A percentile compares a stretch with the other conserved stretches of the same genome.
Evolutionary conservation across 495 filamentous ascomycete species (phyloP).

Genomic region (Xylona heveae): DNA sequence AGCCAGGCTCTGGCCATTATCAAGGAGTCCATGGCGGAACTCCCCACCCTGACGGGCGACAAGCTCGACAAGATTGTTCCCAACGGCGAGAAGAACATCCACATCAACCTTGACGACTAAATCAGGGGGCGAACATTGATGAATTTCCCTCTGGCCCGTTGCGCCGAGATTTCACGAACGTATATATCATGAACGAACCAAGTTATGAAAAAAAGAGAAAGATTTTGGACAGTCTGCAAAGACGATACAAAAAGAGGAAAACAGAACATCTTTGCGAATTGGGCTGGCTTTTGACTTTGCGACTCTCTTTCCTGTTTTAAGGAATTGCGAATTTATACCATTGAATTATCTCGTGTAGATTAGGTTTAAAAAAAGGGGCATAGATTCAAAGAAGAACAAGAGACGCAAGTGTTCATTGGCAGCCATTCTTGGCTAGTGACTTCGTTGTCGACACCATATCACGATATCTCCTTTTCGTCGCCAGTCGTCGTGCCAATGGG

Average conservation of each 20-base stretch:
- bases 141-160: neutral
- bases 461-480: slow-evolving; percentile 68
- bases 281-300: no score
- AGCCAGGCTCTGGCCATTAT: slow-evolving; percentile 27
- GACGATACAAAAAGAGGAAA: no score
- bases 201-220: no score
- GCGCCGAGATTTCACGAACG: neutral
- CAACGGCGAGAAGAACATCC: slow-evolving; percentile 26
- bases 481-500: slow-evolving; percentile 70
- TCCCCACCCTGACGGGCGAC: slow-evolving; percentile 25
- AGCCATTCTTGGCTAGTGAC: no score
- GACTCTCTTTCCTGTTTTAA: no score
- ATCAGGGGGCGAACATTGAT: neutral
- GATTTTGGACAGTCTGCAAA: no score
- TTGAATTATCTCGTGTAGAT: no score
- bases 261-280: no score
- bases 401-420: no score
- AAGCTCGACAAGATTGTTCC: slow-evolving; percentile 26
- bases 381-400: no score
- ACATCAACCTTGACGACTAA: slow-evolving; percentile 27
- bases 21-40: slow-evolving; percentile 23
- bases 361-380: no score
- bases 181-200: neutral
- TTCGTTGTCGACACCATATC: slow-evolving; percentile 66
- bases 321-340: no score